phyloP scores from a whole-genome alignment of 768 basidiomycete species.

The Lactarius indigo region DNA sequence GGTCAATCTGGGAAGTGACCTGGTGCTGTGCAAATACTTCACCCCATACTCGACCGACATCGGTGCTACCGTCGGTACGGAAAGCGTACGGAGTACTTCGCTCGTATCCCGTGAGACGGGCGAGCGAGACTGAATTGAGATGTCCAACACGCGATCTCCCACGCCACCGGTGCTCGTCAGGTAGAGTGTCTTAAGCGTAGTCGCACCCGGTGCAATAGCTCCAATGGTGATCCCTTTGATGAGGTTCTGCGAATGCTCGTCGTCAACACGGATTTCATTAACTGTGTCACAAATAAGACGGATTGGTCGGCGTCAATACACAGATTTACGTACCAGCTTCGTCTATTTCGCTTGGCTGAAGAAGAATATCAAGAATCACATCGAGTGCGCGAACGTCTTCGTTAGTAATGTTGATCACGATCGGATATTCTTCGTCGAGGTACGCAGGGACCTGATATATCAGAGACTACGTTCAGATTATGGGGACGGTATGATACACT shows the following conservation, averaged over 20 bases:
- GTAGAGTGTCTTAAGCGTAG: constrained; percentile 56
- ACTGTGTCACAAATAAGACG: constrained; percentile 36
- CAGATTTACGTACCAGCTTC: constrained; percentile 47
- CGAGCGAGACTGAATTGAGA: constrained; percentile 68
- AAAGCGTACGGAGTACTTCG: constrained; percentile 65
- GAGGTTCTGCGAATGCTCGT: constrained; percentile 62
- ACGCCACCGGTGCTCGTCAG: constrained; percentile 58
- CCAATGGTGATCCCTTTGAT: constrained; percentile 75
- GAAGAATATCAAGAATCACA: constrained; percentile 64
- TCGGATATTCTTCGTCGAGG: constrained; percentile 76
- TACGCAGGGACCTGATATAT: constrained; percentile 67
- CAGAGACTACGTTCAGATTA: constrained; percentile 49
- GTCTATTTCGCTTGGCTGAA: constrained; percentile 79
- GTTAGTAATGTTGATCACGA: constrained; percentile 68
- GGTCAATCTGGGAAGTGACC: constrained; percentile 44
- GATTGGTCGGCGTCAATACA: not conserved
- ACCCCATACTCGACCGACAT: constrained; percentile 54
- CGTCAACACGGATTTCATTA: constrained; percentile 58
- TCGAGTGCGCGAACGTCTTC: constrained; percentile 67
- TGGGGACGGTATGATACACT: constrained; percentile 68
- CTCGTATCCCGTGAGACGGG: constrained; percentile 34
- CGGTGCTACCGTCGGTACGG: constrained; percentile 62
- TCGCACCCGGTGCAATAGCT: constrained; percentile 53
- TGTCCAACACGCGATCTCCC: constrained; percentile 73
- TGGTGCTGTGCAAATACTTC: constrained; percentile 46